These are phyloP conservation scores for Trebouxia sp. DNA, from an alignment of 139 green algal genomes.

Conservation along the genomic window DNA sequence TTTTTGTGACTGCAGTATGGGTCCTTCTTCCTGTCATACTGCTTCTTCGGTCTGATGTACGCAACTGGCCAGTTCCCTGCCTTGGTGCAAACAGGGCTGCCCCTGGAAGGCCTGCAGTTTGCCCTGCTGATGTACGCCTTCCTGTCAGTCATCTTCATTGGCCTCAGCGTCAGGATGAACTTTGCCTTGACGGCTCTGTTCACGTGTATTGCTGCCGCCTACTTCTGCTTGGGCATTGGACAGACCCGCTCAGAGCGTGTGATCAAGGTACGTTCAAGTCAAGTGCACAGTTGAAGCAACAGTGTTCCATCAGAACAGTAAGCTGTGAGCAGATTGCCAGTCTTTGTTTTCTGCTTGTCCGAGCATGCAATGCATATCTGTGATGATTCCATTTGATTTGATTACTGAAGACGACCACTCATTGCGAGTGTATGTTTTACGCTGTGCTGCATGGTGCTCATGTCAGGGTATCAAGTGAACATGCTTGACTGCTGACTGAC, in stretches of 20 bases:
- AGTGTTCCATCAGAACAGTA: too few species aligned
- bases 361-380: background rate
- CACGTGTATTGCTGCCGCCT: constrained; percentile 6
- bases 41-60: constrained; percentile 18
- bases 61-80: background rate
- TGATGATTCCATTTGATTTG: background rate
- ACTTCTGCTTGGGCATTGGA: constrained; percentile 2
- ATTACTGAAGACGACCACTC: too few species aligned
- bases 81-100: background rate
- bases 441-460: too few species aligned
- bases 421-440: too few species aligned
- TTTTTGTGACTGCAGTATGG: constrained; percentile 2
- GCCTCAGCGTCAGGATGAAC: constrained; percentile 20
- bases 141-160: constrained; percentile 25
- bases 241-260: background rate
- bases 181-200: constrained; percentile 2
- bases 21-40: constrained; percentile 19
- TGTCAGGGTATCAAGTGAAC: too few species aligned
- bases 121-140: constrained; percentile 22
- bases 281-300: too few species aligned
- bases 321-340: background rate
- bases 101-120: constrained; percentile 21
- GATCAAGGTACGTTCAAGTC: background rate
- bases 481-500: too few species aligned
- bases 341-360: background rate